These are phyloP conservation scores for Madurella fahalii DNA, from an alignment of 2,329 filamentous ascomycete species.

Conservation along the genomic window DNA sequence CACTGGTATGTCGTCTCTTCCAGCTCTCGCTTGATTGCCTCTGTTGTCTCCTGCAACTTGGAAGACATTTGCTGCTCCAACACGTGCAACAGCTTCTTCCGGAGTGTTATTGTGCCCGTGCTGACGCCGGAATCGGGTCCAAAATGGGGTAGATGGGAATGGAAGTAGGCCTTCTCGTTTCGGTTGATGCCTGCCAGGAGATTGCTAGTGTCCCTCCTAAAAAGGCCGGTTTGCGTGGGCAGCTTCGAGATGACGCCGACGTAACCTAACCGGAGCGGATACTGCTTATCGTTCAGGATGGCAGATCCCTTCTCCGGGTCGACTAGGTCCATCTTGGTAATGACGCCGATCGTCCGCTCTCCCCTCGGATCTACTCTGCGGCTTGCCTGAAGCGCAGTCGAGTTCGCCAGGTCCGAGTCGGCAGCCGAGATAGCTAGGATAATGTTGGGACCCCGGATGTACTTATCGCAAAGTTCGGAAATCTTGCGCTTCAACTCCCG, in stretches of 20 bases:
- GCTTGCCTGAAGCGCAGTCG: conserved; percentile 83
- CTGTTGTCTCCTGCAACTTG: conserved; percentile 81
- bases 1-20: conserved; percentile 98
- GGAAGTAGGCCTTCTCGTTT: conserved; percentile 87
- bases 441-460: conserved; percentile 92
- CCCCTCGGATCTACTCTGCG: conserved; percentile 89
- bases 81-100: conserved; percentile 95
- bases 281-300: conserved; percentile 85
- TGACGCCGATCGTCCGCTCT: conserved; percentile 95
- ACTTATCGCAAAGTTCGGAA: conserved; percentile 93
- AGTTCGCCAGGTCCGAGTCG: conserved; percentile 96
- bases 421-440: conserved; percentile 96
- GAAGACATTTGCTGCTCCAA: conserved; percentile 96
- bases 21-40: conserved; percentile 89
- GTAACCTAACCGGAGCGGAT: conserved; percentile 90
- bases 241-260: conserved; percentile 90
- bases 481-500: conserved; percentile 93
- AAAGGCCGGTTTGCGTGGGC: conserved; percentile 66
- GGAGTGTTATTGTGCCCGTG: conserved; percentile 79
- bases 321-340: conserved; percentile 98
- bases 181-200: conserved; percentile 76
- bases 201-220: conserved; percentile 76
- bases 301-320: conserved; percentile 73
- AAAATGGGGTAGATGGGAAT: conserved; percentile 74
- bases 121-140: conserved; percentile 67